phyloP scores from a whole-genome alignment of 106 monocot species.

The Platanthera zijinensis region DNA sequence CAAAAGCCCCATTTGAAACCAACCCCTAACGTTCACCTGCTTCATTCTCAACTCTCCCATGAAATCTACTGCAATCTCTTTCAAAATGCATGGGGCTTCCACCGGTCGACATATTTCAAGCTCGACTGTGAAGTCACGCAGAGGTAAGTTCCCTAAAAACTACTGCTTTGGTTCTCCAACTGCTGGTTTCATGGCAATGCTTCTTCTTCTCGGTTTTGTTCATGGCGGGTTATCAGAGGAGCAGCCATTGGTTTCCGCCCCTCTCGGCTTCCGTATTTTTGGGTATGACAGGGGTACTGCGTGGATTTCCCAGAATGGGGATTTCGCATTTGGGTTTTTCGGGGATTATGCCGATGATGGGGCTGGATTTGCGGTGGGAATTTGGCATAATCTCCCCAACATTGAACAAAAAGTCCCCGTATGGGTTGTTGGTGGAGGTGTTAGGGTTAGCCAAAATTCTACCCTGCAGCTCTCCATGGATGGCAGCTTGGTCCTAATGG shows the following conservation, averaged over 20 bases:
- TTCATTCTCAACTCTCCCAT: not conserved
- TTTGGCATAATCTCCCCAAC: slow-evolving; percentile 19
- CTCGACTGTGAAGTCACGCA: not conserved
- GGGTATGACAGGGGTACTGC: not conserved
- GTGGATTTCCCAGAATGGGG: slow-evolving; percentile 22
- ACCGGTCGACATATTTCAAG: not conserved
- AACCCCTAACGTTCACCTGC: not conserved
- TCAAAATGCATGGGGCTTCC: not conserved
- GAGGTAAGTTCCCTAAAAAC: not conserved
- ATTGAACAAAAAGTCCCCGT: slow-evolving; percentile 17
- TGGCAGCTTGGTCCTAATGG: slow-evolving; percentile 29
- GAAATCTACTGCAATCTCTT: not conserved
- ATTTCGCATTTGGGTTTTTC: slow-evolving; percentile 32
- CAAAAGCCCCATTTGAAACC: not conserved
- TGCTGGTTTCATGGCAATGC: not conserved
- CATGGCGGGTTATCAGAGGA: slow-evolving; percentile 2
- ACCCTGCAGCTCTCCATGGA: slow-evolving; percentile 22
- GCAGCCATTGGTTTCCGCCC: slow-evolving; percentile 11
- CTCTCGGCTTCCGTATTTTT: slow-evolving; percentile 29
- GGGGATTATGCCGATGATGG: slow-evolving; percentile 9
- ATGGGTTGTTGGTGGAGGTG: slow-evolving; percentile 38
- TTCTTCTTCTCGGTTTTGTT: slow-evolving; percentile 1
- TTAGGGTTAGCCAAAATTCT: slow-evolving; percentile 28
- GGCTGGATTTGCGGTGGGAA: slow-evolving; percentile 24
- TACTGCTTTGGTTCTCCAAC: not conserved